Percentiles rank a stretch among this genome's conserved stretches.
These are phyloP conservation scores for Rhododendron molle DNA, from an alignment of 148 eudicot genomes.

Conservation along the genomic window DNA sequence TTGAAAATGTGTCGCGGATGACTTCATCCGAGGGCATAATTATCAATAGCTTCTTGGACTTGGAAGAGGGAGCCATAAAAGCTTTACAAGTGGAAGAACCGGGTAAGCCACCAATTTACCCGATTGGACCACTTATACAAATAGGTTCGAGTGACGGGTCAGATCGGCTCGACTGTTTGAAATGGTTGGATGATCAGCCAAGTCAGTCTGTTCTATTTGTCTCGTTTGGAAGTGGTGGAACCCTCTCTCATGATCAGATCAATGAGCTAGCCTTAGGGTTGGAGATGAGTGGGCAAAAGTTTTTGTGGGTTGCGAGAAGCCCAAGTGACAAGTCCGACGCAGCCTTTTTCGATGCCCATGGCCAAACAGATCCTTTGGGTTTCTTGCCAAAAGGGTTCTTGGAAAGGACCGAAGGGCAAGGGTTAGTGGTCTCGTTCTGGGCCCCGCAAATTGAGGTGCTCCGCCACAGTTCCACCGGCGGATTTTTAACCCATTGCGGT, in stretches of 20 bases:
- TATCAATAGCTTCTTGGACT: slow-evolving; percentile 26
- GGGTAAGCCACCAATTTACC: slow-evolving; percentile 28
- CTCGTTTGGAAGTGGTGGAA: slow-evolving; percentile 62
- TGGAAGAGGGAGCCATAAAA: slow-evolving; percentile 29
- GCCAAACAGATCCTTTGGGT: slow-evolving; percentile 19
- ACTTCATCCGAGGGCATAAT: slow-evolving; percentile 16
- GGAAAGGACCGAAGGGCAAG: slow-evolving; percentile 25
- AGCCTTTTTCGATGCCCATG: slow-evolving; percentile 8
- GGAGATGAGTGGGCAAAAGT: slow-evolving; percentile 43
- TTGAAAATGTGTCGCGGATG: not conserved
- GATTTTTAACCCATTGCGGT: slow-evolving; percentile 34
- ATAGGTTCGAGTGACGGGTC: not conserved
- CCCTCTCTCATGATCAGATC: slow-evolving; percentile 35
- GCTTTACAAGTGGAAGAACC: slow-evolving; percentile 14
- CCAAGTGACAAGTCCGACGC: slow-evolving; percentile 26
- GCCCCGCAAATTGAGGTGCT: slow-evolving; percentile 35
- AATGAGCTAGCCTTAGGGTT: slow-evolving; percentile 48
- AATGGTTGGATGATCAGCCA: slow-evolving; percentile 52
- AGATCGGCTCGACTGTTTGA: slow-evolving; percentile 14
- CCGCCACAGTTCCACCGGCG: slow-evolving; percentile 22
- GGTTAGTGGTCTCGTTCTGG: slow-evolving; percentile 26
- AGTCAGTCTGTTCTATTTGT: slow-evolving; percentile 37
- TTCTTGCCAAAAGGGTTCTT: slow-evolving; percentile 34
- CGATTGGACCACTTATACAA: slow-evolving; percentile 41
- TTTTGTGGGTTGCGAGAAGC: slow-evolving; percentile 46